Evolutionary conservation across 2,329 filamentous ascomycete genomes (phyloP).

Genomic region (Ilyonectria mors-panacis): DNA sequence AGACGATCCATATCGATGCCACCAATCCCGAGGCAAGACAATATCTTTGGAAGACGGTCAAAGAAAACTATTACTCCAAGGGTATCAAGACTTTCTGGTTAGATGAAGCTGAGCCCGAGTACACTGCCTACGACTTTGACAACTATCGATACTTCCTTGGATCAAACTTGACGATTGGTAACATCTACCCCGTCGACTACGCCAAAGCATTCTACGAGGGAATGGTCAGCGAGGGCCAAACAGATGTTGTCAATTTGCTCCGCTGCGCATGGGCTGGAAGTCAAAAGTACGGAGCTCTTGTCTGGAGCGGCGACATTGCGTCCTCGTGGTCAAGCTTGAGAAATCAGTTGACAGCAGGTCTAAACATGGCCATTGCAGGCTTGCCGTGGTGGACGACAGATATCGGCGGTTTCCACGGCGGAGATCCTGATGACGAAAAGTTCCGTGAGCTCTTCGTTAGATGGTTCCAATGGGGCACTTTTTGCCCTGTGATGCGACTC

Average conservation of each 20-base stretch:
- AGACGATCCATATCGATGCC: slow-evolving; percentile 74
- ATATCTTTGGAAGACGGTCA: slow-evolving; percentile 73
- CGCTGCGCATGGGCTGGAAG: slow-evolving; percentile 67
- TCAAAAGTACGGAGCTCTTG: slow-evolving; percentile 75
- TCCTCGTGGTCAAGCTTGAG: slow-evolving; percentile 73
- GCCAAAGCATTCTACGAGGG: slow-evolving; percentile 74
- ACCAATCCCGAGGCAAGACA: slow-evolving; percentile 72
- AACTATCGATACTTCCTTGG: slow-evolving; percentile 65
- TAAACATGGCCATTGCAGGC: slow-evolving; percentile 76
- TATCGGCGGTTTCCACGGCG: slow-evolving; percentile 79
- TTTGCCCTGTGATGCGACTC: slow-evolving; percentile 77
- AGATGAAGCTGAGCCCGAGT: slow-evolving; percentile 79
- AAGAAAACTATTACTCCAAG: slow-evolving; percentile 72
- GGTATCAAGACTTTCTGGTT: slow-evolving; percentile 78
- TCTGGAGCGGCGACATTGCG: slow-evolving; percentile 79
- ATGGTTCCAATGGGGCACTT: slow-evolving; percentile 80
- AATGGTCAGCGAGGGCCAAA: slow-evolving; percentile 65
- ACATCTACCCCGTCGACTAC: slow-evolving; percentile 73
- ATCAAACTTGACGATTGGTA: slow-evolving; percentile 63
- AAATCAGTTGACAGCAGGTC: slow-evolving; percentile 73
- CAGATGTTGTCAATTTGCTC: slow-evolving; percentile 70
- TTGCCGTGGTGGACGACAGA: slow-evolving; percentile 80
- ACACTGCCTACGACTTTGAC: slow-evolving; percentile 76
- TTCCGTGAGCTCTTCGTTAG: slow-evolving; percentile 76
- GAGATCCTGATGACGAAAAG: slow-evolving; percentile 66